Evolutionary conservation across 257 asterid species (phyloP), one percentile per base, ranked within the genome.

Genomic region (Solanum pimpinellifolium): DNA sequence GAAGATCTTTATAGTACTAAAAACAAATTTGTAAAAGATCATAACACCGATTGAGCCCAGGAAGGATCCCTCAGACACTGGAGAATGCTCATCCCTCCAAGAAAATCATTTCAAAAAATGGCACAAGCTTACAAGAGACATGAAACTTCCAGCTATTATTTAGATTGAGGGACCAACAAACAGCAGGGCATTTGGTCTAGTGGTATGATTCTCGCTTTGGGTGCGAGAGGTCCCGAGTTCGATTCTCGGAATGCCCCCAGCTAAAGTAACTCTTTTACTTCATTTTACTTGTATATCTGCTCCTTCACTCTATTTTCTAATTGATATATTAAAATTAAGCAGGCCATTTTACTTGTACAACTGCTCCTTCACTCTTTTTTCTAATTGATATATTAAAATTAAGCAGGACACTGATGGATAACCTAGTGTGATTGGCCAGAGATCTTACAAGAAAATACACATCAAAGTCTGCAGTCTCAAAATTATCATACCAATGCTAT

Each of bases 161-260:
- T 76, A 41, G 56, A 76, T 27, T 76, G 52, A 7, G 33, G 56
- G 37, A 76, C 59, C 8, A 76, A 41, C 60, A 8, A 46, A 47
- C 20, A 47, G 3, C 5, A 4, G 98, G 94, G 95, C 95, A 93
- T 92, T 94, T 92, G 99, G 98, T 92, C 95, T 94, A 92, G 96
- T 91, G 96, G 95, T 91, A 94, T 93, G 96, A 95, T 94, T 93
- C 98, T 92, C 91, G 93, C 95, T 95, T 90, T 69, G 94, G 97
- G 97, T 91, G 94, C 94, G 94, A 90, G 94, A 92, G 96, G 97
- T 92, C 97, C 92, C 89, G 91, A 92, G 94, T 92, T 95, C 92
- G 88, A 96, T 93, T 92, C 94, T 92, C 92, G 94, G 94, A 93
- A 92, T 93, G 98, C 95, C 96, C 98, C 97, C 35, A 25, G 9